These are phyloP conservation scores for Euphorbia tirucalli DNA, from an alignment of 345 rosid genomes.

Conservation along the genomic window DNA sequence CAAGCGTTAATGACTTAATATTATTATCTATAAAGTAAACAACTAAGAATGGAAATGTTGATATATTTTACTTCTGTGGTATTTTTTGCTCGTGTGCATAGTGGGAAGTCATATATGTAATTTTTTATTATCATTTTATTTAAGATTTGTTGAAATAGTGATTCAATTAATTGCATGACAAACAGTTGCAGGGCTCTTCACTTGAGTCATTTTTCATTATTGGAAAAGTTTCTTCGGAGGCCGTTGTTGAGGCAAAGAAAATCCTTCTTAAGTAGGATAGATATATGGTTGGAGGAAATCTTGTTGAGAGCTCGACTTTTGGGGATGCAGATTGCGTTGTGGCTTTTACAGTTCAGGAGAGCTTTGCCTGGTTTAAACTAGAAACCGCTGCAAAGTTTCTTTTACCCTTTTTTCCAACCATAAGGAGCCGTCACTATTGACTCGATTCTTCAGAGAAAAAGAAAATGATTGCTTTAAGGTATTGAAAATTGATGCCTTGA, in stretches of 20 bases:
- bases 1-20: too few species aligned
- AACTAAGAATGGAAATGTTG: too few species aligned
- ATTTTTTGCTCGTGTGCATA: not conserved
- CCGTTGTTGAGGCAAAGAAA: slow-evolving; percentile 71
- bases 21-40: too few species aligned
- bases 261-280: slow-evolving; percentile 46
- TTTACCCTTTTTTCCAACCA: not conserved
- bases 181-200: slow-evolving; percentile 74
- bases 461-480: too few species aligned
- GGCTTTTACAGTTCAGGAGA: slow-evolving; percentile 63
- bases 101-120: not conserved
- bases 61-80: not conserved
- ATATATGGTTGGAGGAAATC: slow-evolving; percentile 64
- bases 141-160: not conserved
- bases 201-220: slow-evolving; percentile 69
- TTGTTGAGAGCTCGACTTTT: slow-evolving; percentile 62
- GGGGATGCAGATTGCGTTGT: slow-evolving; percentile 58
- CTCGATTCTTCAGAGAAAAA: too few species aligned
- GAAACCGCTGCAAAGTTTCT: not conserved
- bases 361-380: slow-evolving; percentile 39
- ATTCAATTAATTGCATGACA: not conserved
- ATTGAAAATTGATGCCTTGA: slow-evolving; percentile 5
- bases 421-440: slow-evolving; percentile 19
- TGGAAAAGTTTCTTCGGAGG: slow-evolving; percentile 78
- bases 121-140: not conserved